Conservation (phyloP, 2,329 filamentous ascomycete genomes). For the Madurella mycetomatis region DNA sequence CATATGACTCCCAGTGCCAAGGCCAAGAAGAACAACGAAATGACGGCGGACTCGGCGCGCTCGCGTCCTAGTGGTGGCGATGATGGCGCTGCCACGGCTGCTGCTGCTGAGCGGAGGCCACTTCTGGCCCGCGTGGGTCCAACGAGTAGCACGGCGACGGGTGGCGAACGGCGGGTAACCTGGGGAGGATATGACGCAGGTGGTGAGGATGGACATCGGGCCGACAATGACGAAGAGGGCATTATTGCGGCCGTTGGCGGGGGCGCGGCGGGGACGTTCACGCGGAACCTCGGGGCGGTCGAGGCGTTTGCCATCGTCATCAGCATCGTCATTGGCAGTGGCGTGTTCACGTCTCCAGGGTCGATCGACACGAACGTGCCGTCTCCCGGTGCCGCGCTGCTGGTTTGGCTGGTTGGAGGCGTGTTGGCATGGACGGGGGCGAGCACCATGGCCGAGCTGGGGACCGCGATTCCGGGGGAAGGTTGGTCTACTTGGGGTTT, state of each 20-base stretch:
- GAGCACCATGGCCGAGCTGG: slow-evolving; percentile 58
- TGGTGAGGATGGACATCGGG: background rate
- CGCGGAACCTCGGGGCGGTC: slow-evolving; percentile 41
- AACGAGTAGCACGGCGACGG: too few relatives aligned
- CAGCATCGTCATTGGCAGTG: slow-evolving; percentile 60
- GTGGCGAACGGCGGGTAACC: background rate
- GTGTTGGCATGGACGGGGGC: slow-evolving; percentile 61
- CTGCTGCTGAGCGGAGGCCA: slow-evolving; percentile 1
- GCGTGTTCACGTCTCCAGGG: slow-evolving; percentile 61
- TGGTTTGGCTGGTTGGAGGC: slow-evolving; percentile 59
- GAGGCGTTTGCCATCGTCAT: slow-evolving; percentile 57
- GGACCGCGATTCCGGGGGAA: slow-evolving; percentile 59
- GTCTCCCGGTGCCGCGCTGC: slow-evolving; percentile 53
- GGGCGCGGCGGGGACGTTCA: slow-evolving; percentile 29
- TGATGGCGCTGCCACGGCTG: background rate
- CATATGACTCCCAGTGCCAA: too few relatives aligned
- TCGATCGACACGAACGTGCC: slow-evolving; percentile 60
- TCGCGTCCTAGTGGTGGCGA: background rate
- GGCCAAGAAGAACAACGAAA: background rate
- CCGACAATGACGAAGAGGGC: background rate
- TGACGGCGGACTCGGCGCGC: background rate
- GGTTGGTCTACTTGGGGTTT: slow-evolving; percentile 31
- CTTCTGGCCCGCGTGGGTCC: slow-evolving; percentile 10
- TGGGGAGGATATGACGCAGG: background rate
- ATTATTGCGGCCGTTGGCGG: background rate